Base-by-base conservation (phyloP, 2,329 filamentous ascomycete species). In the Macrophomina pseudophaseolina region DNA sequence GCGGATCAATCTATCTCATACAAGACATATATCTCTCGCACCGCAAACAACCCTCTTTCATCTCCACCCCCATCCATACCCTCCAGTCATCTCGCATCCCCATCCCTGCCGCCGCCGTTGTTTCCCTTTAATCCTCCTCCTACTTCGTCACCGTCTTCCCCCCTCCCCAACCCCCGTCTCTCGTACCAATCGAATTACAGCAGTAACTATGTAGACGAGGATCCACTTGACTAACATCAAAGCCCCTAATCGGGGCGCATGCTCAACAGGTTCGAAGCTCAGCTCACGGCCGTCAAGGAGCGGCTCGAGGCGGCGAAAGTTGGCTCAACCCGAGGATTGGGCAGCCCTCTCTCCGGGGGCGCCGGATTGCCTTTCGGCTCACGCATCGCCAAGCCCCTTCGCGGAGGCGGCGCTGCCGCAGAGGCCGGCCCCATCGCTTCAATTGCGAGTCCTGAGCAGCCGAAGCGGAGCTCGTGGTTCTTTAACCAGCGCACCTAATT, bases 241-340 rank as follows among this genome's bases (percentile, higher is more conserved):
- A 65, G 53, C 53, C 53, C 51, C 42, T 44, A 28, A 12, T 38
- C n/a, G 52, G 58, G 58, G 42, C 42, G 58, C 44, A 33, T 33
- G 58, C 35, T n/a, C 33, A 46, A 59, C 77, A 98, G 95, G 79
- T 99, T 99, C 84, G 95, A 99, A 84, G 90, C 92, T 44, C 95
- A 99, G 82, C 91, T 99, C 77, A 91, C 93, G 51, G 93, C 94
- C 62, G 95, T 99, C 81, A 99, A 98, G 85, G 95, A 99, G 79
- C 92, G 95, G 69, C 90, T 99, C 71, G 95, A 99, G 81, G 91
- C 93, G 63, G 95, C 94, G 78, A 99, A 98, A 82, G 88, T 90
- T 58, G 93, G 94, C 74, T 95, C 91, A 71, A 97, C 94, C 11
- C 90, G 93, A 71, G 93, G 92, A 64, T 87, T 97, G 65, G 76